phyloP scores from a whole-genome alignment of 1,284 basidiomycete species.

The Apiotrichum sp. region DNA sequence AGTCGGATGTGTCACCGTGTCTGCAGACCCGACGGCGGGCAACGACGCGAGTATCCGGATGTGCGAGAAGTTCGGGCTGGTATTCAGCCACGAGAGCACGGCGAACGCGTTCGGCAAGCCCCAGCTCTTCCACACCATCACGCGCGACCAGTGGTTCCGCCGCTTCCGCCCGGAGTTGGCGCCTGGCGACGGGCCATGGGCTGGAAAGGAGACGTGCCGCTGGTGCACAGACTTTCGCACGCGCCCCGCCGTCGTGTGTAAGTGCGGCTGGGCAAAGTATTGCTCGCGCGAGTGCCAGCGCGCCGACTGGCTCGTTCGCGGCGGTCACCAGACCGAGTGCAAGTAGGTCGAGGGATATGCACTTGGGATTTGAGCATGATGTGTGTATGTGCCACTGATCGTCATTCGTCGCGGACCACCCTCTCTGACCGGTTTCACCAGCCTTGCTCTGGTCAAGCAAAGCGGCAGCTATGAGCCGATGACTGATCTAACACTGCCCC shows the following conservation, averaged over 20 bases:
- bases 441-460: too few species aligned
- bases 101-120: constrained; percentile 27
- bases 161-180: constrained; percentile 17
- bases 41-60: constrained; percentile 39
- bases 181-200: constrained; percentile 23
- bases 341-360: background rate
- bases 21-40: constrained; percentile 31
- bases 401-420: too few species aligned
- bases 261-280: constrained; percentile 41
- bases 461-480: too few species aligned
- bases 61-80: constrained; percentile 31
- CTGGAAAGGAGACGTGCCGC: constrained; percentile 32
- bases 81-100: constrained; percentile 19
- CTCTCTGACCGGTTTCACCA: too few species aligned
- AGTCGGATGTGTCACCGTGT: constrained; percentile 28
- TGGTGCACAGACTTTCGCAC: constrained; percentile 39
- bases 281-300: constrained; percentile 42
- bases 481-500: too few species aligned
- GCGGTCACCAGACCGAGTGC: constrained; percentile 39
- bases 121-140: constrained; percentile 36
- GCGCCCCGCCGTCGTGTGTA: constrained; percentile 20
- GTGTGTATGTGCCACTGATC: too few species aligned
- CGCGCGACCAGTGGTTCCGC: constrained; percentile 33
- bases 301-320: constrained; percentile 34
- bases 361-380: too few species aligned